These are phyloP conservation scores for Metschnikowia lachancei DNA, from an alignment of 805 yeast genomes.

Conservation along the genomic window DNA sequence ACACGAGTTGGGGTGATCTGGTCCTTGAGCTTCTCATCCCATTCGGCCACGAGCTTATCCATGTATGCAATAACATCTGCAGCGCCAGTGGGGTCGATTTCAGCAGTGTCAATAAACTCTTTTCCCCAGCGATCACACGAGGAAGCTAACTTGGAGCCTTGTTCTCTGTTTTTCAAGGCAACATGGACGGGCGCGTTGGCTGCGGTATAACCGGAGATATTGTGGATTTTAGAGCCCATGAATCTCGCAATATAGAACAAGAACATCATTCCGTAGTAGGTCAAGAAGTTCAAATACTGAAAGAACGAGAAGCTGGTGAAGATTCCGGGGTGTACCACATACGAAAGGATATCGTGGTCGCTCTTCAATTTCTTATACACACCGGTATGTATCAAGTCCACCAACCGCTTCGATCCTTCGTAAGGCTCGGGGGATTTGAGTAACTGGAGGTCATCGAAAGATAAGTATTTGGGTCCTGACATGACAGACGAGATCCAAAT, in stretches of 20 bases:
- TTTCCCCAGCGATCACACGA: slow-evolving; percentile 63
- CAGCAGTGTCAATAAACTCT: slow-evolving; percentile 56
- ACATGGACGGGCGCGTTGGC: slow-evolving; percentile 74
- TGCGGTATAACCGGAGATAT: slow-evolving; percentile 82
- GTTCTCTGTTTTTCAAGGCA: slow-evolving; percentile 51
- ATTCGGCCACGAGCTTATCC: slow-evolving; percentile 52
- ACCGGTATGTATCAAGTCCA: slow-evolving; percentile 79
- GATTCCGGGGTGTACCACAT: slow-evolving; percentile 90
- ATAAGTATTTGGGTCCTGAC: slow-evolving; percentile 71
- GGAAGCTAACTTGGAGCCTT: slow-evolving; percentile 64
- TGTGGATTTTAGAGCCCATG: slow-evolving; percentile 85
- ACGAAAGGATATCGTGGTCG: slow-evolving; percentile 60
- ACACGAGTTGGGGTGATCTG: slow-evolving; percentile 61
- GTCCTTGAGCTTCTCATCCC: slow-evolving; percentile 73
- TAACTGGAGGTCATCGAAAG: slow-evolving; percentile 73
- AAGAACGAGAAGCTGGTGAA: slow-evolving; percentile 80
- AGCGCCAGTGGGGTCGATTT: slow-evolving; percentile 62
- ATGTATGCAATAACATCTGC: slow-evolving; percentile 66
- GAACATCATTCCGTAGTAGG: slow-evolving; percentile 81
- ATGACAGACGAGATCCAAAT: slow-evolving; percentile 86
- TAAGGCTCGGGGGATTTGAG: slow-evolving; percentile 64
- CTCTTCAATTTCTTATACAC: slow-evolving; percentile 51
- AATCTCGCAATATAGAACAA: slow-evolving; percentile 80
- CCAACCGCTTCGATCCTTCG: slow-evolving; percentile 86
- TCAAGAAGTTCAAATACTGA: slow-evolving; percentile 70